Base-by-base conservation (phyloP, 2,329 filamentous ascomycete species). In the Capronia epimyces region DNA sequence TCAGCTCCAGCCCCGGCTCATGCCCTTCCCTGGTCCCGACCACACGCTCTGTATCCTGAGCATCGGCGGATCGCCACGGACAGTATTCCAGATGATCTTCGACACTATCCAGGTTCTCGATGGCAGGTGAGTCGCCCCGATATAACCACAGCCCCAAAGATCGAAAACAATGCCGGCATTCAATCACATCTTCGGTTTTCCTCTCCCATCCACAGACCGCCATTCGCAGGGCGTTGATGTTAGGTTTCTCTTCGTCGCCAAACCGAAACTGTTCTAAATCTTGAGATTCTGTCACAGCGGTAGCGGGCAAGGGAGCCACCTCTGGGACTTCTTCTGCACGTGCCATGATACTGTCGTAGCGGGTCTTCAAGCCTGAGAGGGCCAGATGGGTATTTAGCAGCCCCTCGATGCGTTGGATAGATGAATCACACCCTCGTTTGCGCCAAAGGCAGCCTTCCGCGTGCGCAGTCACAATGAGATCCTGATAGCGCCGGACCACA, bases 61-160 rank as follows among this genome's bases (percentile, higher is more conserved):
- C 58, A 12, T 55, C 53, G 24, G 58, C 39, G 8, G 53, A 56
- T 22, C 53, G 42, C 87, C 87, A 93, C 1, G 87, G 87, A 60
- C 87, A 93, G 63, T 90, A 93, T 63, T 88, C 86, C 55, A 88
- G 81, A 66, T 93, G 87, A 65, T 90, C 85, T 3, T 77, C 76
- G 1, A 84, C 69, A 3, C 82, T 81, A 62, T 91, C 83, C 1
- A 93, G 75, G 49, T 80, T 77, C 24, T 85, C 78, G 61, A 81
- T 79, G 67, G 84, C 89, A 66, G 83, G 84, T 63, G 83, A 86
- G 8, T 57, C 48, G 31, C 57, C 57, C 16, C 59, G 52, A 67
- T 95, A 97, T 74, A 98, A 85, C 93, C 93, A 98, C 1, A 98
- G 75, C 0, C 93, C 93, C 0, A 97, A 75, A 1, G 90, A 82